phyloP scores from a whole-genome alignment of 2,329 filamentous ascomycete genomes.

The Chaetoscypha palmicola region DNA sequence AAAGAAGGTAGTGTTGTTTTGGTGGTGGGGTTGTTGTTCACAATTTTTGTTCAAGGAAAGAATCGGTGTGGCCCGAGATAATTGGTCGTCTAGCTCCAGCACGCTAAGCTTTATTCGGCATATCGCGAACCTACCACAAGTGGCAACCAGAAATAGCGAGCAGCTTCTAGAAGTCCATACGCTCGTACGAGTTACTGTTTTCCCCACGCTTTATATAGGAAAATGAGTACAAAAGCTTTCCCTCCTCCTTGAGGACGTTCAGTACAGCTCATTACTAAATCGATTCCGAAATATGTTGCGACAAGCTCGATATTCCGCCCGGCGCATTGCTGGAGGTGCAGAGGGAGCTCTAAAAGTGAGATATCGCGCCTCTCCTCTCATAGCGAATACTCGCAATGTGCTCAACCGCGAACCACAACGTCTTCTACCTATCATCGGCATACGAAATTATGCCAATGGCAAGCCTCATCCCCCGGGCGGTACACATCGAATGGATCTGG shows the following conservation, averaged over 20 bases:
- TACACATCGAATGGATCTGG: slow-evolving; percentile 88
- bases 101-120: too few relatives aligned
- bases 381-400: slow-evolving; percentile 11
- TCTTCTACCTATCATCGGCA: slow-evolving; percentile 35
- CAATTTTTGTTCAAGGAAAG: slow-evolving; percentile 6
- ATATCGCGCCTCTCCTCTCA: slow-evolving; percentile 7
- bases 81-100: not conserved
- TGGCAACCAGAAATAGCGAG: too few relatives aligned
- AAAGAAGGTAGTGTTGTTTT: slow-evolving; percentile 5
- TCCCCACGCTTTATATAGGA: too few relatives aligned
- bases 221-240: too few relatives aligned
- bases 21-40: slow-evolving; percentile 12
- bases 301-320: slow-evolving; percentile 23
- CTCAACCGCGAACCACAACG: slow-evolving; percentile 15
- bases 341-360: slow-evolving; percentile 11
- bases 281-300: slow-evolving; percentile 24
- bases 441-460: slow-evolving; percentile 59
- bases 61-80: not conserved
- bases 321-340: slow-evolving; percentile 21
- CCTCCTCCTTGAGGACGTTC: too few relatives aligned
- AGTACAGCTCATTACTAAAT: too few relatives aligned
- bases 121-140: too few relatives aligned
- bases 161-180: too few relatives aligned
- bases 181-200: too few relatives aligned
- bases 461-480: slow-evolving; percentile 82